A percentile compares a stretch with the other conserved stretches of the same genome.
These are phyloP conservation scores for Melaleuca quinquenervia DNA, from an alignment of 345 rosid species.

Conservation along the genomic window DNA sequence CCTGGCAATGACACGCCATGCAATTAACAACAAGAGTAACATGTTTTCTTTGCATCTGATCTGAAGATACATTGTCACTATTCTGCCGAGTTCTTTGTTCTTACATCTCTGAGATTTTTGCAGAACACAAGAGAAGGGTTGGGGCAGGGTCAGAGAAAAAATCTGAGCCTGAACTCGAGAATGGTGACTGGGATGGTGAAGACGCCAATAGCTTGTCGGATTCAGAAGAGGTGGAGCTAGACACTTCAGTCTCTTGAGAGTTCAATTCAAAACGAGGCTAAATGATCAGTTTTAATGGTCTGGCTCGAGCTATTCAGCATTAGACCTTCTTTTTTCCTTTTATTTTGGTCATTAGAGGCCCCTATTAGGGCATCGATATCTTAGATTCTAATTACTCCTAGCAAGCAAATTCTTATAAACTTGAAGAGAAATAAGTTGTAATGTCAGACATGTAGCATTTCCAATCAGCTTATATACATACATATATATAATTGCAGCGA, in stretches of 20 bases:
- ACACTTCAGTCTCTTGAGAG: slow-evolving; percentile 29
- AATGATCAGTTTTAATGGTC: slow-evolving; percentile 1
- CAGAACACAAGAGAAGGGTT: slow-evolving; percentile 70
- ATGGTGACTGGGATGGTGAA: slow-evolving; percentile 35
- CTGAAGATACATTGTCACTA: neutral
- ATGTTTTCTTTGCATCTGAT: neutral
- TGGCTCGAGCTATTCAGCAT: slow-evolving; percentile 9
- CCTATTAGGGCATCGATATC: slow-evolving; percentile 22
- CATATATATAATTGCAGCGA: neutral
- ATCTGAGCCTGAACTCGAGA: slow-evolving; percentile 18
- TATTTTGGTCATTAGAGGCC: slow-evolving; percentile 8
- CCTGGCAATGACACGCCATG: slow-evolving; percentile 69
- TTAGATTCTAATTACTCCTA: neutral
- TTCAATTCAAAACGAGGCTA: slow-evolving; percentile 3
- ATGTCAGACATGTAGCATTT: neutral
- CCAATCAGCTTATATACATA: neutral
- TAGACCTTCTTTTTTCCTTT: neutral
- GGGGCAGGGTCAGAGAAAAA: slow-evolving; percentile 32
- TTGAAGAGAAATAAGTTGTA: neutral
- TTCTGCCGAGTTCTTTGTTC: neutral
- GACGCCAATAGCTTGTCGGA: slow-evolving; percentile 20
- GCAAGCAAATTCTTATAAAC: slow-evolving; percentile 7
- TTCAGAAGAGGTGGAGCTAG: slow-evolving; percentile 40
- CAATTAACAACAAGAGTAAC: slow-evolving; percentile 83
- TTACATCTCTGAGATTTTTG: neutral